These are phyloP conservation scores for Ceratocystis albifundus DNA, from an alignment of 2,329 filamentous ascomycete genomes.

Conservation along the genomic window DNA sequence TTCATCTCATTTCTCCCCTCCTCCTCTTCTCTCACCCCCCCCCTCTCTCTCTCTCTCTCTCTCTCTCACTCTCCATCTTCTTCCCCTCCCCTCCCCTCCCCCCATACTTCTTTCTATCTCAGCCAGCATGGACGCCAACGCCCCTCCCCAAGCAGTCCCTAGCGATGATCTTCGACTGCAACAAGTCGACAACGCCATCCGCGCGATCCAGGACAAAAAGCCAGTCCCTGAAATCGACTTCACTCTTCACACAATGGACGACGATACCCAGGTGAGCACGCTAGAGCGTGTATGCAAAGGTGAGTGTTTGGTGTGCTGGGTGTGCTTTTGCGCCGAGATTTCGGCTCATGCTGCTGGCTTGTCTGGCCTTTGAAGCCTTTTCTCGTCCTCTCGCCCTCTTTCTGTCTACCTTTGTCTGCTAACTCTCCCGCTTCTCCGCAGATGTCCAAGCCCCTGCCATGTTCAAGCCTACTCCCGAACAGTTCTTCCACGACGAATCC, in stretches of 20 bases:
- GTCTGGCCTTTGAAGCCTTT: too few species aligned
- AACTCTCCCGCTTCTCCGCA: constrained; percentile 33
- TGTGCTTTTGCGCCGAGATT: too few species aligned
- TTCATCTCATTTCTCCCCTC: constrained; percentile 2
- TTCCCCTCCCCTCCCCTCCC: background rate
- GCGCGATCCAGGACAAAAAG: constrained; percentile 88
- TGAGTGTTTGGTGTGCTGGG: constrained; percentile 34
- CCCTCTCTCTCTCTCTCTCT: too few species aligned
- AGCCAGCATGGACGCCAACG: constrained; percentile 39
- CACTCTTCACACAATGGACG: constrained; percentile 95
- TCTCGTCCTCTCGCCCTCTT: background rate
- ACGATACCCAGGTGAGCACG: constrained; percentile 89
- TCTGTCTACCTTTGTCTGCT: background rate
- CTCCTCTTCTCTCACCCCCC: background rate
- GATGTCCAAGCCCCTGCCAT: constrained; percentile 97
- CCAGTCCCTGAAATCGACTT: constrained; percentile 97
- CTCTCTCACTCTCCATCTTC: constrained; percentile 11
- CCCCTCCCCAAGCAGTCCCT: constrained; percentile 28
- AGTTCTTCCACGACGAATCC: constrained; percentile 83
- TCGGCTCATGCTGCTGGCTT: too few species aligned
- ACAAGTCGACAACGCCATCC: constrained; percentile 79
- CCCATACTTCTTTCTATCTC: too few species aligned
- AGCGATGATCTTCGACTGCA: constrained; percentile 40
- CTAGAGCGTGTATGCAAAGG: constrained; percentile 97
- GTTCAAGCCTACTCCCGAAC: constrained; percentile 79